Evolutionary conservation across 768 basidiomycete species (phyloP).

Genomic region (Boletus vermiculosoides): DNA sequence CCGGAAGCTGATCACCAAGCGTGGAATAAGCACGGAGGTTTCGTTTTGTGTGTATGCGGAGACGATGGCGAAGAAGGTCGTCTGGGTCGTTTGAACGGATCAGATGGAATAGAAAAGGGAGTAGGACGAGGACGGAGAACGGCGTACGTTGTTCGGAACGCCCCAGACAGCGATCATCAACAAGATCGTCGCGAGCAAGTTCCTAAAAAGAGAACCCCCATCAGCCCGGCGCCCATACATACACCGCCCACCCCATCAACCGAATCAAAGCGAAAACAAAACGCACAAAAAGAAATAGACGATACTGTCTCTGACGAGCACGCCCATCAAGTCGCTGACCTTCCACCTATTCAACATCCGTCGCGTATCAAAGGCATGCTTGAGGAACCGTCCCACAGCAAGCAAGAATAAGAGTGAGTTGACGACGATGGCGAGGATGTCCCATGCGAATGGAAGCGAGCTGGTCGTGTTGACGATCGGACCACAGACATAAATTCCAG

Average conservation of each 20-base stretch:
- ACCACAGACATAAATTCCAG: conserved; percentile 16
- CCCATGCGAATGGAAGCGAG: conserved; percentile 15
- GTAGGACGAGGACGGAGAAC: no score
- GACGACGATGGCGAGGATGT: conserved; percentile 11
- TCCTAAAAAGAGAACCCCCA: neutral
- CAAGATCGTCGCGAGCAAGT: conserved; percentile 15
- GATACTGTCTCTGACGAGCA: conserved; percentile 19
- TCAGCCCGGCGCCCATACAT: neutral
- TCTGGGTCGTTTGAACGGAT: neutral
- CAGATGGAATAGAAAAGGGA: neutral
- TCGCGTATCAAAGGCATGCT: conserved; percentile 8
- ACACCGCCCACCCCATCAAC: neutral
- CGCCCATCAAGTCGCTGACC: conserved; percentile 13
- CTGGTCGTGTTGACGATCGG: conserved; percentile 1
- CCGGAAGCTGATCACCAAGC: conserved; percentile 21
- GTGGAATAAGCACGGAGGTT: conserved; percentile 18
- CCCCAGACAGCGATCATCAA: conserved; percentile 20
- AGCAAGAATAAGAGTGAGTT: conserved; percentile 16
- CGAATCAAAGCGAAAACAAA: neutral
- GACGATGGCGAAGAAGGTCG: conserved; percentile 8
- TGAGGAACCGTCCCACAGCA: conserved; percentile 14
- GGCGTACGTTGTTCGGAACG: conserved; percentile 9
- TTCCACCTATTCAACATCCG: conserved; percentile 9
- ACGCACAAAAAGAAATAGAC: conserved; percentile 21
- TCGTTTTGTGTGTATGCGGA: conserved; percentile 20